Evolutionary conservation across 169 alveolate species (phyloP).

Genomic region (Plasmodium cynomolgi): DNA sequence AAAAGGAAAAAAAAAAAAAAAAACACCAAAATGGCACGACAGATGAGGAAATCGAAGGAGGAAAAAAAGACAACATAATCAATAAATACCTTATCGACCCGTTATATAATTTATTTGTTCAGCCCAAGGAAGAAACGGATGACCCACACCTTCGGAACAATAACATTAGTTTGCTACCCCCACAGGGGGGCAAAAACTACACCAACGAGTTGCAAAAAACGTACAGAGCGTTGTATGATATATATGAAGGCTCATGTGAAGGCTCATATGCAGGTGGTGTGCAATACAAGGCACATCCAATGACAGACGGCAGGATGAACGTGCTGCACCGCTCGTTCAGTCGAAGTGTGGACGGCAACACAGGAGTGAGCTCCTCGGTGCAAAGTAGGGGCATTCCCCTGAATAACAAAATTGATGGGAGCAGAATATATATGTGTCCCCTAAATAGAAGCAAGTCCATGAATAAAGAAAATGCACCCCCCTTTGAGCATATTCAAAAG

Average conservation of each 20-base stretch:
- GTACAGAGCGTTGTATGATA: conserved; percentile 55
- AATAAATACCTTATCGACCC: conserved; percentile 48
- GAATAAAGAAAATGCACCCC: background rate
- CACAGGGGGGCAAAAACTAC: background rate
- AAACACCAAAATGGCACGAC: background rate
- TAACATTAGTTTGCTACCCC: background rate
- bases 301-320: background rate
- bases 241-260: conserved; percentile 28
- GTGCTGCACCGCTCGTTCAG: background rate
- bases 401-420: background rate
- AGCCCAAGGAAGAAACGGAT: conserved; percentile 14
- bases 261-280: background rate
- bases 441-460: background rate
- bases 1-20: background rate
- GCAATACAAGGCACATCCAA: background rate
- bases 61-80: conserved; percentile 24
- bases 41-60: background rate
- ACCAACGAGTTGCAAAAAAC: conserved; percentile 54
- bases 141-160: background rate
- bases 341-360: background rate
- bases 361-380: background rate
- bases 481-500: background rate
- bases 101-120: conserved; percentile 37
- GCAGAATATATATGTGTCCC: background rate
- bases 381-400: background rate